Evolutionary conservation across 495 filamentous ascomycete species (phyloP).

Genomic region (Daldinia loculata): DNA sequence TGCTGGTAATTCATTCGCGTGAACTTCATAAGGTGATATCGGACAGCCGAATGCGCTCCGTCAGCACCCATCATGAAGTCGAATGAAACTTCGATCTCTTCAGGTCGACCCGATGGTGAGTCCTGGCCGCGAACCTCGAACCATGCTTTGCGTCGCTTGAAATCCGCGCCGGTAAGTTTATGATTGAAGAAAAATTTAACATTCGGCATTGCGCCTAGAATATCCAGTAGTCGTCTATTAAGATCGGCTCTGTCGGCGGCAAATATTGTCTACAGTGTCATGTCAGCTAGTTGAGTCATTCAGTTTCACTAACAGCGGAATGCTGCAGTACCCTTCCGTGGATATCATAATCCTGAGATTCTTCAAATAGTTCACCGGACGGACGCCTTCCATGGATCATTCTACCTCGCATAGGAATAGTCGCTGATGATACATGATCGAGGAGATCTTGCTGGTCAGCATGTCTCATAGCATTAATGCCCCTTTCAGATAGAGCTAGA

Average conservation of each 20-base stretch:
- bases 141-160: constrained; percentile 81
- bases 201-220: constrained; percentile 81
- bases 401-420: constrained; percentile 94
- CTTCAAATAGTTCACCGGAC: constrained; percentile 73
- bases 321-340: constrained; percentile 75
- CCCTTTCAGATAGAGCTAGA: constrained; percentile 89
- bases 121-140: constrained; percentile 68
- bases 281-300: constrained; percentile 8
- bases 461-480: constrained; percentile 84
- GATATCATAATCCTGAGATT: constrained; percentile 87
- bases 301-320: background rate
- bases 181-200: constrained; percentile 92
- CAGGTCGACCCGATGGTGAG: constrained; percentile 34
- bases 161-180: constrained; percentile 88
- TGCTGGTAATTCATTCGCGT: constrained; percentile 89
- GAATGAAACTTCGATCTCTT: constrained; percentile 77
- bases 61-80: constrained; percentile 96
- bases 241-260: constrained; percentile 77
- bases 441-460: constrained; percentile 70
- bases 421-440: constrained; percentile 73
- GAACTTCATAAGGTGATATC: constrained; percentile 95
- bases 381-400: constrained; percentile 88
- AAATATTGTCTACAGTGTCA: constrained; percentile 53
- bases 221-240: constrained; percentile 87
- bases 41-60: constrained; percentile 88